Base-by-base conservation (phyloP, 1,139 yeast species). In the Kodamaea arcana region DNA sequence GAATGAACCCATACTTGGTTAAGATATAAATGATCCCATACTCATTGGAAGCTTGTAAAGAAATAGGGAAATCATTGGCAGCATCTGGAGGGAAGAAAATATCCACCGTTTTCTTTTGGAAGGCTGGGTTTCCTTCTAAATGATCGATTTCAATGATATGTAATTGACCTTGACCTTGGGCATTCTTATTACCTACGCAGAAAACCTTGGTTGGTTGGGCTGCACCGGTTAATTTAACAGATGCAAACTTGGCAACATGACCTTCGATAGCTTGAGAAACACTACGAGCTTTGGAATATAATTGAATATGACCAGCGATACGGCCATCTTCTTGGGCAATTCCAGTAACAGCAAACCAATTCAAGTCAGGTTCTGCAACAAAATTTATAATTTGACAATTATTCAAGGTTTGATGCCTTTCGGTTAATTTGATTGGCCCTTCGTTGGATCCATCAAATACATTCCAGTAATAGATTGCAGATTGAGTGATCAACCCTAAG, bases 191-290 rank as follows among this genome's bases (percentile, higher is more conserved):
- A 56, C 90, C 92, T 40, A 90, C 92, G 62, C 86, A 83, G 60
- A 94, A 92, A 25, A 92, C 80, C 61, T 87, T 88, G 33, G 95
- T 85, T 39, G 90, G 94, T 24, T 71, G 62, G 16, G 79, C 50
- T 29, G 90, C 87, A 34, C 90, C 92, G 36, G 78, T 82, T 48
- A 90, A 70, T 45, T 80, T 73, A 44, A 92, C 62, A 39, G 75
- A 69, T 34, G 95, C 90, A 64, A 94, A 94, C 34, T 81, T 80
- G 40, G 95, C 92, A 37, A 94, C 97, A 60, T 94, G 98, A 48
- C 98, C 98, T 57, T 94, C 97, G 51, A 94, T 87, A 20, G 95
- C 94, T 67, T 94, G 99, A 13, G 97, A 88, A 33, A 90, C 87
- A 54, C 85, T 83, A 61, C 97, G 81, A 38, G 82, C 79, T 57